Base-by-base conservation (phyloP, 2,329 filamentous ascomycete species). In the Trichoderma afroharzianum region DNA sequence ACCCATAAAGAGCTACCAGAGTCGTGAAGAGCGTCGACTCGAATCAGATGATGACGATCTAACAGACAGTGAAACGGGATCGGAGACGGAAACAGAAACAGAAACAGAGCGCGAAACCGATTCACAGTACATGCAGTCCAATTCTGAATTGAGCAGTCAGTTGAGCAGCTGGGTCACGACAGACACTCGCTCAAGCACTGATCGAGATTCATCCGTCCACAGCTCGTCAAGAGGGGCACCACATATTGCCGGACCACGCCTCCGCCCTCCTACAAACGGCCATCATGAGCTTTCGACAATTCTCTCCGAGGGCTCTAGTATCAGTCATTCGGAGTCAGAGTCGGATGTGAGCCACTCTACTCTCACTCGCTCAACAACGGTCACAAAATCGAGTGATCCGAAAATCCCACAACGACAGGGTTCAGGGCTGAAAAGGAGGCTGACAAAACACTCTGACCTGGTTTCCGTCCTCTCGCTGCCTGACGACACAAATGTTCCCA, bases 381-480 rank as follows among this genome's bases (percentile, higher is more conserved):
- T 87, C 71, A 87, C 85, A 7, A 84, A 83, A 74, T 68, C 72
- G 26, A 55, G 43, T 3, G 47, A 59, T 11, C 57, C 53, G 6
- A 62, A 36, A 26, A 36, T 83, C 73, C 67, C 73, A 15, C 75
- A 79, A 77, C 86, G 76, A 80, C 84, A 85, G 75, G 86, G 83
- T 73, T 81, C 86, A 1, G 86, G 85, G 57, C 83, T 93, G 39
- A 93, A 92, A 80, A 88, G 93, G 74, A 90, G 92, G 72, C 86
- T 97, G 50, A 97, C 95, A 4, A 97, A 93, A 72, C 95, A 98
- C 81, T 94, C 94, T 18, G 96, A 99, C 80, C 86, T 99, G 28
- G 93, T 99, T 50, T 98, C 96, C 0, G 94, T 97, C 3, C 85
- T 99, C 9, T 98, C 95, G 0, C 83, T 93, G 72, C 90, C 91